Conservation (phyloP, 2,329 filamentous ascomycete genomes). For the Pestalotiopsis sp. region DNA sequence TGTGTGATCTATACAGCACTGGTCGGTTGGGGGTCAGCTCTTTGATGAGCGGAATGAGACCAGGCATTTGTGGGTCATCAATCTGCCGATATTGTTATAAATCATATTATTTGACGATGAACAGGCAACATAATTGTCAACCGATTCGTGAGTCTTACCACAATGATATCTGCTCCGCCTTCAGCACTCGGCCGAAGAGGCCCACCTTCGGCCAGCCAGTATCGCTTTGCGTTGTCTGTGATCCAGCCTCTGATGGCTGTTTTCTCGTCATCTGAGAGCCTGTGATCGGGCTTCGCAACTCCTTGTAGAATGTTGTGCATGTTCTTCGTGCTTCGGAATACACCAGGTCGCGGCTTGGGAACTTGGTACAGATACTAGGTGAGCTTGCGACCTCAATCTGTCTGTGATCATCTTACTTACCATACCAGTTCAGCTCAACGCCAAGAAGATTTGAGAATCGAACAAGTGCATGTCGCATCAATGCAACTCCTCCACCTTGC, state of each 20-base stretch:
- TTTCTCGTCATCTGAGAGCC: conserved; percentile 66
- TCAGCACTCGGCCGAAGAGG: conserved; percentile 66
- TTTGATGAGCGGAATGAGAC: conserved; percentile 76
- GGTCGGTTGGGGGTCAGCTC: conserved; percentile 71
- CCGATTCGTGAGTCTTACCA: conserved; percentile 48
- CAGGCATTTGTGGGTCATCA: conserved; percentile 85
- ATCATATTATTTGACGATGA: too few relatives aligned
- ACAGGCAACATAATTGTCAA: background rate
- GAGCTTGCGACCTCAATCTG: background rate
- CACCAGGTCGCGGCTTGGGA: conserved; percentile 76
- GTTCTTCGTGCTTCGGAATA: conserved; percentile 84
- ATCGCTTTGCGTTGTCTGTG: conserved; percentile 71
- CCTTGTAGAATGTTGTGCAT: conserved; percentile 89
- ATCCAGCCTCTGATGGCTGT: conserved; percentile 72
- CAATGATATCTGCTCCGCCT: conserved; percentile 75
- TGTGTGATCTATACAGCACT: conserved; percentile 81
- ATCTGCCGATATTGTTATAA: conserved; percentile 46
- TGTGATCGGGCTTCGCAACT: conserved; percentile 66
- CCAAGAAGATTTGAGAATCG: conserved; percentile 69
- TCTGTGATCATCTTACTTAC: conserved; percentile 34
- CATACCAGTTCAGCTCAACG: conserved; percentile 75
- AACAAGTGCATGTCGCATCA: conserved; percentile 81
- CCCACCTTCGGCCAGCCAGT: conserved; percentile 72
- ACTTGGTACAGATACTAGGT: conserved; percentile 44
- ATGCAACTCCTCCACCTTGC: conserved; percentile 79